Conservation (phyloP, 768 basidiomycete species). For the Lactarius vividus region DNA sequence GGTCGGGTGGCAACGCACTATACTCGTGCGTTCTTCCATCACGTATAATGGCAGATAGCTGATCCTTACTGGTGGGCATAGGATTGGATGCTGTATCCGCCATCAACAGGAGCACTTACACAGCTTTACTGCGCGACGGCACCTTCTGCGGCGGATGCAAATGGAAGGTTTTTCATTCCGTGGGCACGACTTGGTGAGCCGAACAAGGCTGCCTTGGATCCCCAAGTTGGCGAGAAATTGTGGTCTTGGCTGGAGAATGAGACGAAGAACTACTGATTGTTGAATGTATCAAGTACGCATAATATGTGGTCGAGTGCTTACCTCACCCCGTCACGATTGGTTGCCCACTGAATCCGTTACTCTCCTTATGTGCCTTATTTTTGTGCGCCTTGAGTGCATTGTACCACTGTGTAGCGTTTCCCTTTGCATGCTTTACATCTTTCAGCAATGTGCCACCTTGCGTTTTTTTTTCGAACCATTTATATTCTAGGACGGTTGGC, state of each 20-base stretch:
- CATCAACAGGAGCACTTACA: constrained; percentile 40
- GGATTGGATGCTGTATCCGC: constrained; percentile 5
- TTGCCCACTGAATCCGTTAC: no score
- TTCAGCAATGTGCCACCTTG: no score
- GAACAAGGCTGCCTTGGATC: constrained; percentile 27
- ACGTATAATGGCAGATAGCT: background rate
- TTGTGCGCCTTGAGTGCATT: no score
- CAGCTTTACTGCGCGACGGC: constrained; percentile 45
- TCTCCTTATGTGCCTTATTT: no score
- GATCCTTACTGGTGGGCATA: background rate
- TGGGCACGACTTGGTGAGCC: constrained; percentile 31
- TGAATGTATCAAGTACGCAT: no score
- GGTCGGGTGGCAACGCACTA: background rate
- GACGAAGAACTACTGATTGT: constrained; percentile 9
- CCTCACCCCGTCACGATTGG: no score
- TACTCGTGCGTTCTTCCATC: background rate
- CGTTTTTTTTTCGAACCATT: no score
- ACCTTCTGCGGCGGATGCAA: constrained; percentile 37
- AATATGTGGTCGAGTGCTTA: no score
- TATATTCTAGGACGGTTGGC: no score
- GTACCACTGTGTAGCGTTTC: no score
- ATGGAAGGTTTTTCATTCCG: constrained; percentile 39
- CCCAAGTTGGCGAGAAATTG: constrained; percentile 31
- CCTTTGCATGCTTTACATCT: no score
- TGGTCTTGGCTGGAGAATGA: constrained; percentile 37